Evolutionary conservation across 257 asterid species (phyloP).

Genomic region (Capsicum baccatum): DNA sequence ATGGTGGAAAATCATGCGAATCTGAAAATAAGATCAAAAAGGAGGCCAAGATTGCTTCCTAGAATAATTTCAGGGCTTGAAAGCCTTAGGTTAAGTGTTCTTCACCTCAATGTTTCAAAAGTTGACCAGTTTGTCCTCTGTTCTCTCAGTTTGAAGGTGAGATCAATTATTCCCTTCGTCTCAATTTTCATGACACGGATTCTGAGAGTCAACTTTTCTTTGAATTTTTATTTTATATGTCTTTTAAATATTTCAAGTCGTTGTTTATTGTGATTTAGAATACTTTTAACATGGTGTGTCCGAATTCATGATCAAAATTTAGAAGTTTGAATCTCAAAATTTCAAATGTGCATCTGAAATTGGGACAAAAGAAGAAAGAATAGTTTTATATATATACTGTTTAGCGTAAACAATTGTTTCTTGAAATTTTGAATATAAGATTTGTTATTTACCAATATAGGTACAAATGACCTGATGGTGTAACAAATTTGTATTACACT

Average conservation of each 20-base stretch:
- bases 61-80: conserved; percentile 46
- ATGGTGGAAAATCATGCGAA: conserved; percentile 55
- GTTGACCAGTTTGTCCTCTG: conserved; percentile 42
- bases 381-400: neutral
- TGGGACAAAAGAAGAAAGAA: neutral
- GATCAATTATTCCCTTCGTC: neutral
- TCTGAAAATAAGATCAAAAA: conserved; percentile 44
- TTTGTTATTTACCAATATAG: neutral
- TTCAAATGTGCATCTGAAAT: neutral
- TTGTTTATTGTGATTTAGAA: no score
- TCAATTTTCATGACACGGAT: neutral
- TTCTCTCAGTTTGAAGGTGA: conserved; percentile 47
- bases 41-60: conserved; percentile 40
- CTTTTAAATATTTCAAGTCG: no score
- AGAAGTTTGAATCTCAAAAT: neutral
- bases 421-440: neutral
- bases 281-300: no score
- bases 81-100: conserved; percentile 41
- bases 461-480: neutral
- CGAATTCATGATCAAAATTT: neutral
- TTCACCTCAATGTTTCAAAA: conserved; percentile 51
- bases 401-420: neutral
- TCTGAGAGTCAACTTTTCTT: neutral
- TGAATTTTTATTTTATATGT: no score
- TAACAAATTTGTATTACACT: neutral